Base-by-base conservation (phyloP, 2,329 filamentous ascomycete genomes). In the Neocucurbitaria cava region DNA sequence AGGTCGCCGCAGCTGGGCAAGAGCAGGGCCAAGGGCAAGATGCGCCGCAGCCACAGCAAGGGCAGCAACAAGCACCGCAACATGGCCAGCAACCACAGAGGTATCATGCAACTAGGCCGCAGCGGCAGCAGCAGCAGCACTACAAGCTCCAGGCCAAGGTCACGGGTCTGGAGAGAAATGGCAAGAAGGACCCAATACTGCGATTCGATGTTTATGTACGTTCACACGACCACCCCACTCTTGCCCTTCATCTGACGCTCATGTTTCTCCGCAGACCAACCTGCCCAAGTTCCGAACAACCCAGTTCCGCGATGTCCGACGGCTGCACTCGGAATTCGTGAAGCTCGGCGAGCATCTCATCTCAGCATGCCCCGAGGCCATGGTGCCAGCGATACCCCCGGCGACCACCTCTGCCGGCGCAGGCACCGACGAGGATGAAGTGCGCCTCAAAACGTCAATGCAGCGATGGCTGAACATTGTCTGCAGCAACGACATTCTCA, bases 241-340 rank as follows among this genome's bases (percentile, higher is more conserved):
- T n/a, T 5, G 13, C 8, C 31, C n/a, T 35, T n/a, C 17, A 15
- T 35, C 15, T 35, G 4, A 40, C 56, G 31, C 62, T 68, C 39
- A 66, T 49, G 3, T 21, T 5, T n/a, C 3, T 31, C 9, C 33
- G 20, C 56, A 99, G 95, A 99, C 95, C 62, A 99, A 99, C 78
- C 89, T 99, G n/a, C 93, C 94, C 48, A 94, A 94, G 66, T 99
- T 97, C 77, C 87, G 95, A 68, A 99, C 95, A 0, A 99, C 95
- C 5, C 95, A 99, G 76, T 99, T 97, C 79, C 92, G 95, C 71
- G 95, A 99, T 77, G 92, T 99, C 63, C 90, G 95, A 66, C 91
- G 95, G 56, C 89, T 96, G 58, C 95, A 99, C 77, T 92, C 91
- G 43, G 95, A 99, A 74, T 99, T 99, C 70, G 84, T 91, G 61